A percentile compares a stretch with the other conserved stretches of the same genome.
phyloP scores from a whole-genome alignment of 129 eudicot species.

The Smallanthus sonchifolius region DNA sequence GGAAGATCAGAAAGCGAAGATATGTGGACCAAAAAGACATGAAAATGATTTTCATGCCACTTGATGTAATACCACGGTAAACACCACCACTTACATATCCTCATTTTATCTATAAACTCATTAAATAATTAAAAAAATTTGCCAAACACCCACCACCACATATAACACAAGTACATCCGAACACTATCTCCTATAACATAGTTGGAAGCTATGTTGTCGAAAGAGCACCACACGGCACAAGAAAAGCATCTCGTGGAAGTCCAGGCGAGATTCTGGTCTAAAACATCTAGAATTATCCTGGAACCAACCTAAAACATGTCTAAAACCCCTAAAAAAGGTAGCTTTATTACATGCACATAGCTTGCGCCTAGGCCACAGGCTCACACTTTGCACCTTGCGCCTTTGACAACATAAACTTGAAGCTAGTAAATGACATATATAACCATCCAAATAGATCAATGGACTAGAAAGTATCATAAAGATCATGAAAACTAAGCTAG shows the following conservation, averaged over 20 bases:
- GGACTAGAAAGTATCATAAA: neutral
- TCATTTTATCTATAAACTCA: neutral
- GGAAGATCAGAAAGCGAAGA: constrained; percentile 1
- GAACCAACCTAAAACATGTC: too few relatives aligned
- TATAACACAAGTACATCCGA: neutral
- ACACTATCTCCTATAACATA: neutral
- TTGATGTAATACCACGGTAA: neutral
- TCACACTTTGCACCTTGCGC: too few relatives aligned
- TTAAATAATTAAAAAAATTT: neutral
- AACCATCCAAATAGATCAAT: neutral
- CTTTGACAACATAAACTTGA: too few relatives aligned
- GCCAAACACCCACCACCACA: neutral
- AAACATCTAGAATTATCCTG: too few relatives aligned
- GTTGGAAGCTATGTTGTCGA: too few relatives aligned
- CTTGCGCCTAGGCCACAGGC: too few relatives aligned
- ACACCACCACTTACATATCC: neutral
- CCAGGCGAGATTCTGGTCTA: too few relatives aligned
- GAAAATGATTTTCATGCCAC: neutral
- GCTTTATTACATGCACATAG: too few relatives aligned
- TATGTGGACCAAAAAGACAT: neutral
- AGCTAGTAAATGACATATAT: neutral
- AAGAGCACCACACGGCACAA: too few relatives aligned
- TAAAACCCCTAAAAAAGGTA: too few relatives aligned
- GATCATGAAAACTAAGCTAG: neutral
- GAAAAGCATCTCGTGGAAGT: too few relatives aligned